phyloP scores from a whole-genome alignment of 2,329 filamentous ascomycete species.

The Penicillium hordei region DNA sequence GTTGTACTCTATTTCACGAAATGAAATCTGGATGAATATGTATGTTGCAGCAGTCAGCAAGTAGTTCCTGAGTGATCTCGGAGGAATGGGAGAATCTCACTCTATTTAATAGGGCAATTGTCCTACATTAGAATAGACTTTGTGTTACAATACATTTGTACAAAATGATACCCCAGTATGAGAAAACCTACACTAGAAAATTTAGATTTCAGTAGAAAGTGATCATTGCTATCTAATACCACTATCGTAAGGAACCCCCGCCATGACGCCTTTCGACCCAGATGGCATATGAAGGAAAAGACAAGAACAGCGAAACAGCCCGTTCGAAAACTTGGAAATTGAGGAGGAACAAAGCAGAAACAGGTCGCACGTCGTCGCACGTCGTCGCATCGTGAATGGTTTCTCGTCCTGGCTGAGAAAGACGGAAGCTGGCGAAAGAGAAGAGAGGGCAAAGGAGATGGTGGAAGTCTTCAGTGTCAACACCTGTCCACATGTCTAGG shows the following conservation, averaged over 20 bases:
- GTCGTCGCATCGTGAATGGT: slow-evolving; percentile 24
- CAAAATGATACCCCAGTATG: background rate
- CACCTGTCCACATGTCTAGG: slow-evolving; percentile 48
- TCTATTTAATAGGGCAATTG: background rate
- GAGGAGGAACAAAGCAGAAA: slow-evolving; percentile 14
- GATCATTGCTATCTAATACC: slow-evolving; percentile 30
- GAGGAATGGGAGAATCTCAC: background rate
- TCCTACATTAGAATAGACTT: background rate
- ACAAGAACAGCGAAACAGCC: slow-evolving; percentile 13
- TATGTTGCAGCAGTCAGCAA: too few relatives aligned
- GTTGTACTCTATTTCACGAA: background rate
- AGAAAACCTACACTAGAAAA: background rate
- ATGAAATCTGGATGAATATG: background rate
- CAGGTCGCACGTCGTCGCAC: slow-evolving; percentile 20
- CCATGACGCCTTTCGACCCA: slow-evolving; percentile 24
- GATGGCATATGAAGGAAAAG: slow-evolving; percentile 14
- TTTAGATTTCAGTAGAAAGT: slow-evolving; percentile 6
- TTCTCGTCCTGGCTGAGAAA: slow-evolving; percentile 6
- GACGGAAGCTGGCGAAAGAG: slow-evolving; percentile 2
- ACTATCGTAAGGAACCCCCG: slow-evolving; percentile 17
- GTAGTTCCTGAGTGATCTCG: background rate
- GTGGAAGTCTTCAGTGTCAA: background rate
- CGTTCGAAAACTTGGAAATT: slow-evolving; percentile 18
- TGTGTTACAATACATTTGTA: background rate
- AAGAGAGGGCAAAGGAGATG: background rate